Base-by-base conservation (phyloP, 257 asterid genomes). In the Solanum microdontum region DNA sequence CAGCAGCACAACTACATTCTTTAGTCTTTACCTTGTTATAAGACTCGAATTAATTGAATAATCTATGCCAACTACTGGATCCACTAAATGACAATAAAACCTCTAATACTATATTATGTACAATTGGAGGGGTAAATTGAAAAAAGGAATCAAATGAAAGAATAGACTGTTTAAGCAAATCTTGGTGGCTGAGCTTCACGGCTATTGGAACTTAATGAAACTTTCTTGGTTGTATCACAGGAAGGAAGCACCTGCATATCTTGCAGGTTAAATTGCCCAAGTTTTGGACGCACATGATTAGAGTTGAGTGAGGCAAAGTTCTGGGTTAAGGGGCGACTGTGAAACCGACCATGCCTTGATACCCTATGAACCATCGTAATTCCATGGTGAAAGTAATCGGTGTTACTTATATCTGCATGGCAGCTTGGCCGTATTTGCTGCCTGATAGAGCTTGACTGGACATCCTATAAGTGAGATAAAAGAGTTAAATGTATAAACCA, bases 341-440 rank as follows among this genome's bases (percentile, higher is more conserved):
- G 89, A 83, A 88, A 86, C 77, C n/a, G 79, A 86, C 89, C 87
- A 48, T 34, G 83, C 32, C 28, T 84, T 17, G 90, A 76, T 79
- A 88, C 90, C 69, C 88, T 84, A 28, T 72, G 92, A 88, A 68
- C 90, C 36, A 86, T 55, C 72, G 37, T 68, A 62, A 37, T 79
- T 87, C 90, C 93, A 82, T 87, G 88, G 83, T 48, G 79, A 39
- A 89, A 86, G 84, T 93, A 93, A 91, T 92, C 87, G 45, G 45
- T 86, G 82, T 88, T 88, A 80, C 77, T 87, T 80, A 34, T 82
- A 84, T 92, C 92, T 39, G 85, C 88, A 39, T 83, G 89, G 34
- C 79, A 83, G 86, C 87, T 90, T 88, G 89, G 34, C 76, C 77
- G 88, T 69, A 84, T 87, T 77, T 89, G 92, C 87, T 88, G 94